Evolutionary conservation across 805 yeast species (phyloP), one percentile per base, ranked within the genome.

Genomic region (Ogataea neopini): DNA sequence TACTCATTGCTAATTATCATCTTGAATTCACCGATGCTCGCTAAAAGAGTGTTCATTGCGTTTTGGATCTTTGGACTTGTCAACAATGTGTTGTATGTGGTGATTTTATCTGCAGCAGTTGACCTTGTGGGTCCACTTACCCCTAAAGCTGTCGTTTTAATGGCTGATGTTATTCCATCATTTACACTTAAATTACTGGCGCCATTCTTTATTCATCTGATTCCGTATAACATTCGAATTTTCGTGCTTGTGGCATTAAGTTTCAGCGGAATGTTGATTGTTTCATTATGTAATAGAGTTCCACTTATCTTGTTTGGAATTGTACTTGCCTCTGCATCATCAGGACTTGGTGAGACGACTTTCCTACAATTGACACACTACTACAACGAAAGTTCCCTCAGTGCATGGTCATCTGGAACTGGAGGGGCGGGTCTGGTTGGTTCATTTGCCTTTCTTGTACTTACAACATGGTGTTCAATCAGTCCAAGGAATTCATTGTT

Each of bases 401-500:
- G 84, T 42, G 97, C 96, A 0, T 92, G 95, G 81, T 86, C 96
- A 17, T 79, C 90, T 6, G 99, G 99, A 1, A 92, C 98, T 0
- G 98, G 99, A 3, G 96, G 89, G 15, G 98, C 99, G 1, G 99
- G 99, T 0, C 64, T 92, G 4, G 76, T 80, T 15, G 99, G 98
- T 0, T 81, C 91, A 46, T 87, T 86, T 44, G 60, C 77, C 11
- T 91, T 80, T 60, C 59, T 92, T 75, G 54, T 85, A 1, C 51
- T 88, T 57, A 92, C 97, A 0, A 84, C 92, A 1, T 69, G 89
- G 60, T 40, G 87, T 18, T 73, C 79, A 1, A 48, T 88, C 1
- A 66, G 78, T 6, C 82, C 87, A 0, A 72, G 72, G 49, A 48
- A 71, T 0, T 71, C 88, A 0, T 70, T 92, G 33, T 61, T 85